Evolutionary conservation across 257 asterid species (phyloP).

Genomic region (Marsdenia floribunda): DNA sequence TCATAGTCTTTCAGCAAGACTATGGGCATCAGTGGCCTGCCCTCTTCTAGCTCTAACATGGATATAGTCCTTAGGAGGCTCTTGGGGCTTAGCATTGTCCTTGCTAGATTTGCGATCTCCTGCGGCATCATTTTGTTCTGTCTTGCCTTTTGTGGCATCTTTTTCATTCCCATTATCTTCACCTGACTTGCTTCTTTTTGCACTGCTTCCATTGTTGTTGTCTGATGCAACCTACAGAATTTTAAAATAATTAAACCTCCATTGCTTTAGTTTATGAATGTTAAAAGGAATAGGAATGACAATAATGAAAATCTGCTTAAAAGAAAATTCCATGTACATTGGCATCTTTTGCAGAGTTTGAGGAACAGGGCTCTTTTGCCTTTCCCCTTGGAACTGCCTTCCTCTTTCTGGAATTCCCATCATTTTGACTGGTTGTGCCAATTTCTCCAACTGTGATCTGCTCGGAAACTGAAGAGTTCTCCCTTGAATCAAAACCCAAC

Average conservation of each 20-base stretch:
- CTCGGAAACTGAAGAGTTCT: slow-evolving; percentile 67
- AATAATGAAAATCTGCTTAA: not conserved
- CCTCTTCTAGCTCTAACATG: slow-evolving; percentile 98
- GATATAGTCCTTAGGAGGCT: slow-evolving; percentile 77
- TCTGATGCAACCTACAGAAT: slow-evolving; percentile 45
- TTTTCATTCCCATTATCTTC: slow-evolving; percentile 30
- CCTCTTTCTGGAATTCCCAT: slow-evolving; percentile 60
- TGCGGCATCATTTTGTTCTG: slow-evolving; percentile 20
- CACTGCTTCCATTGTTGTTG: slow-evolving; percentile 44
- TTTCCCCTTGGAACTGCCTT: slow-evolving; percentile 55
- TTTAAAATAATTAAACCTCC: not conserved
- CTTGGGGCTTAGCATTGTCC: slow-evolving; percentile 35
- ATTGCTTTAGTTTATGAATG: not conserved
- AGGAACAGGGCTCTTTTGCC: slow-evolving; percentile 36
- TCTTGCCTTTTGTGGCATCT: slow-evolving; percentile 20
- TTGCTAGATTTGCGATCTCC: slow-evolving; percentile 20
- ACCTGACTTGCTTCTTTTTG: slow-evolving; percentile 52
- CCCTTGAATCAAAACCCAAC: slow-evolving; percentile 50
- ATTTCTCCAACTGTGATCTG: slow-evolving; percentile 46
- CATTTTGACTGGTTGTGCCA: slow-evolving; percentile 22
- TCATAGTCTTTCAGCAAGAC: slow-evolving; percentile 89
- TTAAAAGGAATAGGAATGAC: not conserved
- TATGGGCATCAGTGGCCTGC: slow-evolving; percentile 92
- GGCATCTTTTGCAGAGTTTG: slow-evolving; percentile 29
- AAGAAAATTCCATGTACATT: slow-evolving; percentile 32